Evolutionary conservation across 2,329 filamentous ascomycete genomes (phyloP), one percentile per base, ranked within the genome.

Genomic region (Parasarocladium wereldwijsianum): DNA sequence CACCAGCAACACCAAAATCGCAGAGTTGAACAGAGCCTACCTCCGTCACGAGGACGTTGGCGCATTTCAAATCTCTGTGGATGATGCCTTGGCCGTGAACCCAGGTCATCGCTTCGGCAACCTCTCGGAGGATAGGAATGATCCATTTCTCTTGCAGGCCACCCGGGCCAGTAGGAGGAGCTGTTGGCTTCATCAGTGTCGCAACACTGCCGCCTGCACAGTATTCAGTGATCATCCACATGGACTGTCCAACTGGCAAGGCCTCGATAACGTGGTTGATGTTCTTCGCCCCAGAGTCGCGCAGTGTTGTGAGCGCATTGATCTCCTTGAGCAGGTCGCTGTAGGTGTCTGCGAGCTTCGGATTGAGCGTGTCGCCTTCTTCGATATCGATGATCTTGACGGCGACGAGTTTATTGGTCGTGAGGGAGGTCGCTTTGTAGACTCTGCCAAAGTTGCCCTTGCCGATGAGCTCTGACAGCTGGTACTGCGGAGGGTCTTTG

Each of bases 171-270:
- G n/a, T n/a, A n/a, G n/a, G n/a, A n/a, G n/a, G n/a, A 23, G 28
- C 28, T 2, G 70, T 77, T n/a, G 76, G 72, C 46, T 67, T 70
- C 72, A 76, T 76, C 34, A 69, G 66, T 36, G 66, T 86, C 39
- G 69, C 76, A 49, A 92, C 76, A 49, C 82, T 90, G 28, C 83
- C 83, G 37, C 83, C 83, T 5, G 78, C 80, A 43, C 82, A 86
- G 50, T 86, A 85, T 54, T 90, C 81, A 35, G 79, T 86, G 33
- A 90, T 72, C 59, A 90, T 82, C 83, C 83, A 92, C 57, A 92
- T 76, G 36, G 82, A 71, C 41, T 79, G 75, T 24, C 79, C 78
- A 21, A 87, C 72, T 7, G 79, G 73, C 13, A 86, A 64, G 4
- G 80, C 80, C 40, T 86, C 81, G 41, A 86, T 75, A 30, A 87